Base-by-base conservation (phyloP, 441 rosid genomes). In the Omphalea diandra region DNA sequence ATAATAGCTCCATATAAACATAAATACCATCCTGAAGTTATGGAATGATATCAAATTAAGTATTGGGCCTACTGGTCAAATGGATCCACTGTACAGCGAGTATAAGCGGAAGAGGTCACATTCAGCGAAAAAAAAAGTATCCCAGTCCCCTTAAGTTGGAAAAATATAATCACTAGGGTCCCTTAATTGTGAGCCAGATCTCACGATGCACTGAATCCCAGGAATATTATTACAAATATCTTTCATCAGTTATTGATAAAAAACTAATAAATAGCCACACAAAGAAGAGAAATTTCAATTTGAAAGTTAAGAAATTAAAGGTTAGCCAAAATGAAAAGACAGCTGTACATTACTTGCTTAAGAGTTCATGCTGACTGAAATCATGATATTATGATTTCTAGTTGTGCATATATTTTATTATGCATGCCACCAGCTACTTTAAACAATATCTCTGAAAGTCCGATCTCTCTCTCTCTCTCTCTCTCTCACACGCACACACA, bases 21-120 rank as follows among this genome's bases (percentile, higher is more conserved):
- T 17, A 58, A 29, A 35, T 35, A 46, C 24, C 5, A 20, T 26
- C 55, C 56, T 44, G 26, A 44, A 44, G 24, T 4, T 43, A 14
- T 0, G 49, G 31, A 65, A 58, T 57, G 50, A 72, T 54, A n/a
- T 27, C 64, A 32, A 56, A 46, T 26, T 35, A n/a, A 44, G n/a
- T 7, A 38, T 40, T 20, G 68, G 74, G 68, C 52, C 52, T 10
- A 38, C 12, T 7, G 61, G 53, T 5, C 31, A 63, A 52, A 40
- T 9, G 36, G 12, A 4, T 44, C 27, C 57, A 18, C 14, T 3
- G 20, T 9, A 44, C 33, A 2, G 4, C 24, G 8, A 55, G 20
- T 0, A 32, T 44, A 44, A 32, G n/a, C n/a, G n/a, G n/a, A n/a
- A 57, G 20, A 33, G 41, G 3, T 35, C 44, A 59, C 15, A 11